Evolutionary conservation across 163 green algal genomes (phyloP).

Genomic region (Prototheca cutis): DNA sequence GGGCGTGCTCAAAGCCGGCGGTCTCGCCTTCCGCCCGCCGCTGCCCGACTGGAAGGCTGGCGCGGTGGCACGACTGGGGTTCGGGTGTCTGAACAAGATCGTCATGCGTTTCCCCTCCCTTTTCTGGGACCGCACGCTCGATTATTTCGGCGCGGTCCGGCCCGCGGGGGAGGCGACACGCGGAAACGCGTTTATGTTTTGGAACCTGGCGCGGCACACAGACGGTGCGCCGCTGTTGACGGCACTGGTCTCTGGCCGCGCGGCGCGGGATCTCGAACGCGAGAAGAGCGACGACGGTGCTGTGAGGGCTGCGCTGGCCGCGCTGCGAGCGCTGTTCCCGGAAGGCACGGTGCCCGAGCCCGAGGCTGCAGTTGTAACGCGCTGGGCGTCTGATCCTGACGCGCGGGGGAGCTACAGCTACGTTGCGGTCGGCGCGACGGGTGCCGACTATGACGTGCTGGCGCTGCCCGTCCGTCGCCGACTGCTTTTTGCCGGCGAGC

Average conservation of each 20-base stretch:
- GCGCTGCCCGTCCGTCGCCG: conserved; percentile 38
- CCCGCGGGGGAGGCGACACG: conserved; percentile 6
- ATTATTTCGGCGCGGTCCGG: conserved; percentile 67
- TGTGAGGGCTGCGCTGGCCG: conserved; percentile 21
- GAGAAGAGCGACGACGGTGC: conserved; percentile 12
- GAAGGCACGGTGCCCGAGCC: conserved; percentile 35
- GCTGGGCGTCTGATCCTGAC: conserved; percentile 57
- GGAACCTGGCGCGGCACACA: conserved; percentile 58
- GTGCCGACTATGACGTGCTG: conserved; percentile 67
- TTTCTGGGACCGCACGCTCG: conserved; percentile 59
- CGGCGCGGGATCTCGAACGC: background rate
- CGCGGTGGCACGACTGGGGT: conserved; percentile 58
- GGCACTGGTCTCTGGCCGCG: conserved; percentile 39
- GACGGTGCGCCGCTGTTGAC: conserved; percentile 38
- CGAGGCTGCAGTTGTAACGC: conserved; percentile 28
- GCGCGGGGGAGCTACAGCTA: conserved; percentile 58
- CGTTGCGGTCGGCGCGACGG: conserved; percentile 48
- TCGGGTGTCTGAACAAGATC: conserved; percentile 84
- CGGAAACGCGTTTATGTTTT: conserved; percentile 76
- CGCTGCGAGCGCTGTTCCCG: conserved; percentile 37
- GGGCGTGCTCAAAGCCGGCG: conserved; percentile 64
- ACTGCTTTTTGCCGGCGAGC: conserved; percentile 58
- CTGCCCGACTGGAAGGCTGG: conserved; percentile 62
- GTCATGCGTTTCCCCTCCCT: conserved; percentile 61
- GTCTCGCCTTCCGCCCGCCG: conserved; percentile 58